Base-by-base conservation (phyloP, 768 basidiomycete species). In the Rossbeevera mucosa region DNA sequence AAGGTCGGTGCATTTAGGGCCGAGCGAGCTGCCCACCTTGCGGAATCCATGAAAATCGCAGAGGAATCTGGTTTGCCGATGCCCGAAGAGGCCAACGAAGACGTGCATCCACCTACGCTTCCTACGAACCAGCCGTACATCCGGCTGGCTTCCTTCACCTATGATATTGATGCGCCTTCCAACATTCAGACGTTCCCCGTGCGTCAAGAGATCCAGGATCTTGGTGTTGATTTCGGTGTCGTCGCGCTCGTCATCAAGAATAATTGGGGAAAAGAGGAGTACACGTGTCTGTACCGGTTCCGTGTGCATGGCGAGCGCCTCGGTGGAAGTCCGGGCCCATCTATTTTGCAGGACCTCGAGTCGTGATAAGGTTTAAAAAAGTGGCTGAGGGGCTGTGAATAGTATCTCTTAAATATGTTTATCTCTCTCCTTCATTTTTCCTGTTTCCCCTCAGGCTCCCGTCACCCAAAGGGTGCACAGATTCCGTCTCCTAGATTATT, bases 281-380 rank as follows among this genome's bases (percentile, higher is more conserved):
- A 80, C 65, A 96, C 94, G 0, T 98, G 95, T 69, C 69, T 98
- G 33, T 98, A 93, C 69, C 82, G 90, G 41, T 73, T 92, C 71
- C 80, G 90, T 40, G 87, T 90, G 26, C 89, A 91, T 61, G 90
- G 90, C 14, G 72, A 80, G 58, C 74, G 66, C 50, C 61, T 82
- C 47, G 76, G 69, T 11, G 77, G 73, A 48, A 59, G 65, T 18
- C 74, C 76, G 6, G 57, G 67, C 33, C 73, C 76, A 5, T 66
- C 64, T 47, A 56, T 70, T 33, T 64, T 61, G 40, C 59, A 59
- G 12, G 52, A 58, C 22, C 51, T 11, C 18, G 9, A 11, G 18
- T 38, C 64, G 5, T 62, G 51, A 64, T 38, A 47, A 18, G 30
- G 40, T 31, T 31, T 28, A 38, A 22, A 22, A 21, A 31, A 13